Evolutionary conservation across 2,329 filamentous ascomycete genomes (phyloP).

Genomic region (Rhinocladiella mackenziei): DNA sequence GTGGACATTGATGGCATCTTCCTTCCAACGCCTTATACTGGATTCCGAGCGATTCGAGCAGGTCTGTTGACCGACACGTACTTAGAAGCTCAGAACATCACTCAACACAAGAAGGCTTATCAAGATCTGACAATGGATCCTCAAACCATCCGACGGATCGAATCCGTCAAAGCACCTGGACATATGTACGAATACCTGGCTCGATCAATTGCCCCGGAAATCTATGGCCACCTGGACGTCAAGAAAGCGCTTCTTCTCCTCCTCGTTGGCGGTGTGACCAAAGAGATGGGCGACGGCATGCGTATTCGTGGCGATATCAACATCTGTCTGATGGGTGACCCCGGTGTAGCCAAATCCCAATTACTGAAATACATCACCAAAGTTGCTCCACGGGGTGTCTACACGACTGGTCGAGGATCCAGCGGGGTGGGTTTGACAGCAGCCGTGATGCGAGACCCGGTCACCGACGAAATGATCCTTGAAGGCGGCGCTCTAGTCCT

Average conservation of each 20-base stretch:
- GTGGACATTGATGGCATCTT: conserved; percentile 95
- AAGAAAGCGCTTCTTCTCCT: conserved; percentile 97
- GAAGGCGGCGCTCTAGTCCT: conserved; percentile 76
- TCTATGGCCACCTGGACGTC: conserved; percentile 92
- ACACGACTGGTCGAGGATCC: conserved; percentile 76
- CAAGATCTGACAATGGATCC: conserved; percentile 84
- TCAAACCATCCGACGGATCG: conserved; percentile 74
- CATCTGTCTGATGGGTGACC: conserved; percentile 97
- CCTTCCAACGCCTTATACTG: conserved; percentile 95
- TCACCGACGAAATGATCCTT: conserved; percentile 73
- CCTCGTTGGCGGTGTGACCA: conserved; percentile 91
- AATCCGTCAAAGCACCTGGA: conserved; percentile 76
- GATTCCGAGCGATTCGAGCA: conserved; percentile 93
- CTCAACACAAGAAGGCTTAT: conserved; percentile 97
- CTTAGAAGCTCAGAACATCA: conserved; percentile 86
- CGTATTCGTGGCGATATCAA: conserved; percentile 98
- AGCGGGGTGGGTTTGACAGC: conserved; percentile 78
- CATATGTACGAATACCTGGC: conserved; percentile 95
- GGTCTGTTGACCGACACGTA: conserved; percentile 97
- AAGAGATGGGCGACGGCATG: conserved; percentile 97
- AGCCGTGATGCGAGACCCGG: conserved; percentile 74
- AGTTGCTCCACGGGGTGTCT: conserved; percentile 87
- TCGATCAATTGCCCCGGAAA: conserved; percentile 94
- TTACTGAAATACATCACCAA: conserved; percentile 97
- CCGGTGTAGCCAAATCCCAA: conserved; percentile 98